Evolutionary conservation across 768 basidiomycete genomes (phyloP).

Genomic region (Termitomyces sp.): DNA sequence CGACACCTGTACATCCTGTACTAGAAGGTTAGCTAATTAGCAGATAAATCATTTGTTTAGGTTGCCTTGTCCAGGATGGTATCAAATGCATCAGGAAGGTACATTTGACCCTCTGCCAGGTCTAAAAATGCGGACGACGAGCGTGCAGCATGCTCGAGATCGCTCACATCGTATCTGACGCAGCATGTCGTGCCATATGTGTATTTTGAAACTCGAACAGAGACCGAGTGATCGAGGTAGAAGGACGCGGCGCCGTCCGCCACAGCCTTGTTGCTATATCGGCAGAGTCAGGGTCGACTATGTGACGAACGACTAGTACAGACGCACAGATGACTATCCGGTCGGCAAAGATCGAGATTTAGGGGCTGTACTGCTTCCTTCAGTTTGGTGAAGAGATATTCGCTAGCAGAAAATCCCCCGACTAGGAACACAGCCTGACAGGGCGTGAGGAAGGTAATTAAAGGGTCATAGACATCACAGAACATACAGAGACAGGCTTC

Average conservation of each 20-base stretch:
- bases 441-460: not conserved
- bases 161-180: conserved; percentile 11
- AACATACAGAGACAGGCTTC: not conserved
- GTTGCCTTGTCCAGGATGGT: conserved; percentile 23
- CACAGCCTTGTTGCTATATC: conserved; percentile 28
- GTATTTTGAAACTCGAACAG: conserved; percentile 25
- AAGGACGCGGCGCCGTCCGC: conserved; percentile 30
- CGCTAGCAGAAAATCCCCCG: conserved; percentile 60
- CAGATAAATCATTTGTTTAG: not conserved
- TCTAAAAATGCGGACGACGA: not conserved
- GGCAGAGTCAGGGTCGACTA: not conserved
- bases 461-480: not conserved
- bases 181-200: conserved; percentile 21
- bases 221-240: conserved; percentile 26
- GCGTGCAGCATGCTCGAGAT: conserved; percentile 20
- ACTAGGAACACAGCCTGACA: conserved; percentile 46
- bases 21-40: not conserved
- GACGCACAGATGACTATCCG: conserved; percentile 54
- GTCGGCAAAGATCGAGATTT: conserved; percentile 44
- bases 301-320: not conserved
- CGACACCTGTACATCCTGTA: conserved; percentile 35
- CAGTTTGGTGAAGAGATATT: conserved; percentile 47
- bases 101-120: conserved; percentile 8
- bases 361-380: conserved; percentile 34
- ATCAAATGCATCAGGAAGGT: conserved; percentile 20